phyloP scores from a whole-genome alignment of 768 basidiomycete species.

The Mycena leptocephala region DNA sequence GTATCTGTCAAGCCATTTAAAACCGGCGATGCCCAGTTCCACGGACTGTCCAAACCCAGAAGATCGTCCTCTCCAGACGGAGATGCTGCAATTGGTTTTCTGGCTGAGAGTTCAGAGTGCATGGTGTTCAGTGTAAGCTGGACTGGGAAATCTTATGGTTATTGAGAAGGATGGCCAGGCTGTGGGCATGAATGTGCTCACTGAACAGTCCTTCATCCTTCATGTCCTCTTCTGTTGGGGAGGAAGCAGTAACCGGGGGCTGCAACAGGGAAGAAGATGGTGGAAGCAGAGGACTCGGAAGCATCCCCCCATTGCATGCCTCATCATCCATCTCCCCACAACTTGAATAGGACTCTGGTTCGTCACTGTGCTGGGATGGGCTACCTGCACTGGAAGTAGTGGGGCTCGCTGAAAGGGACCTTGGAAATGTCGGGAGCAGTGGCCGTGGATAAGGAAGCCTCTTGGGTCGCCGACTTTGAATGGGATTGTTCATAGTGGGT shows the following conservation, averaged over 20 bases:
- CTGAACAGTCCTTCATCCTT: neutral
- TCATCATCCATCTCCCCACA: neutral
- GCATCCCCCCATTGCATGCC: neutral
- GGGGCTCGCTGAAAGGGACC: neutral
- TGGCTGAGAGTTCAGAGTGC: too few relatives aligned
- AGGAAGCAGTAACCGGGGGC: neutral
- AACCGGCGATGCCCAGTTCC: too few relatives aligned
- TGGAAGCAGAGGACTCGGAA: too few relatives aligned
- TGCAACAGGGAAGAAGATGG: neutral
- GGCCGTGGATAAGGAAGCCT: neutral
- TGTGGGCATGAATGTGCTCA: neutral
- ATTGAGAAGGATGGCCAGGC: neutral
- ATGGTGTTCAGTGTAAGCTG: too few relatives aligned
- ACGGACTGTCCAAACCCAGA: neutral
- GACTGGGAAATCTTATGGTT: too few relatives aligned
- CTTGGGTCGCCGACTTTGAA: neutral
- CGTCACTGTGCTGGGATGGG: neutral
- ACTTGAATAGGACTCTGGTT: neutral
- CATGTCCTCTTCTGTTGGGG: neutral
- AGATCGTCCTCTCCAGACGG: neutral
- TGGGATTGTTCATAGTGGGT: neutral
- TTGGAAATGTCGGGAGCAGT: neutral
- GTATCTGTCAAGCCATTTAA: too few relatives aligned
- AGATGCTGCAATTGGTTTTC: too few relatives aligned
- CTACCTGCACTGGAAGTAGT: neutral